Evolutionary conservation across 2,329 filamentous ascomycete genomes (phyloP), one percentile per base, ranked within the genome.

Genomic region (Catunica adiposa): DNA sequence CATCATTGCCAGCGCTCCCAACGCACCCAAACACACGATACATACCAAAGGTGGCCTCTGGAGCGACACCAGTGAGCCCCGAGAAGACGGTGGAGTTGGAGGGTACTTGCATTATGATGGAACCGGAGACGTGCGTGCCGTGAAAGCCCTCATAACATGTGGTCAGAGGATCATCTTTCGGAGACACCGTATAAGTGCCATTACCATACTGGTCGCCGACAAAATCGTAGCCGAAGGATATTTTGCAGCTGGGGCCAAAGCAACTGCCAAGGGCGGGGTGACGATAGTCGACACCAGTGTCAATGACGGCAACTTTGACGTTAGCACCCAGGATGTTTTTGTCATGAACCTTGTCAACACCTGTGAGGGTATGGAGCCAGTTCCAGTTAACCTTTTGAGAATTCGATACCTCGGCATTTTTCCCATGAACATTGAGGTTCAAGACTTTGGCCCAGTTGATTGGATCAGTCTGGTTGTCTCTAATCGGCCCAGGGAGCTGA

Each of bases 201-300:
- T 1, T 63, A 66, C 51, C 66, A 64, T 74, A 78, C 47, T 67
- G 67, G 55, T 82, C 77, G n/a, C 78, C 79, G 20, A 80, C 73
- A 40, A 80, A 68, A 60, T 80, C 78, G 31, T 69, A 69, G 17
- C 81, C 80, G 57, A 73, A 75, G 2, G 71, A 69, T n/a, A 84
- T 75, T 42, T 81, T 68, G 60, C 74, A 82, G 6, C 73, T 77
- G 1, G 69, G 62, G 1, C 80, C 81, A 62, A 82, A 83, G 62
- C 80, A 80, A 51, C 78, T 78, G 31, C 81, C 81, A 0, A 84
- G 72, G 22, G 78, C 77, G 1, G 78, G 76, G 61, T 83, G 80
- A 0, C 67, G 72, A 26, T 71, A 71, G 52, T 70, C 67, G 26
- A 71, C 62, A 0, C 69, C 69, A 0, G 68, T 69, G 54, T 71